Evolutionary conservation across 106 monocot species (phyloP).

Genomic region (Agapanthus africanus): DNA sequence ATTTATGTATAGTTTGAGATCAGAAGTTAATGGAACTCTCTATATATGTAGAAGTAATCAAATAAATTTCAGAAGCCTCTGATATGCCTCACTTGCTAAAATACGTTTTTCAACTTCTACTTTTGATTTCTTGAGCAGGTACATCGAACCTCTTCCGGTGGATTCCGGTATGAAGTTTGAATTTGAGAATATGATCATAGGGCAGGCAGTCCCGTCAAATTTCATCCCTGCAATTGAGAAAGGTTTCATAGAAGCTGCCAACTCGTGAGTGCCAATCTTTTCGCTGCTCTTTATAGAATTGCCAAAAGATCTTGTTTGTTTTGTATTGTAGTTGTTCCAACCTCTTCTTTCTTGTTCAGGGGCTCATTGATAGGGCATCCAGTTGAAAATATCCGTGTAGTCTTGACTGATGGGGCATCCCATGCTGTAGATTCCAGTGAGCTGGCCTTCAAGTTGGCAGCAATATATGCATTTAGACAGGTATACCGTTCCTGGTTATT

Average conservation of each 20-base stretch:
- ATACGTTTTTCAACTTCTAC: background rate
- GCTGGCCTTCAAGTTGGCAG: conserved; percentile 92
- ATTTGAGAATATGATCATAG: conserved; percentile 93
- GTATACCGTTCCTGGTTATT: too few species aligned
- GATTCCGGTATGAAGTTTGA: conserved; percentile 75
- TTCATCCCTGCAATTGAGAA: conserved; percentile 96
- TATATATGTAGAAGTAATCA: background rate
- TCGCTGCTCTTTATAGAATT: too few species aligned
- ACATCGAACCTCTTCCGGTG: conserved; percentile 82
- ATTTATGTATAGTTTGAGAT: background rate
- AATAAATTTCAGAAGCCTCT: background rate
- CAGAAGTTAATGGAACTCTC: background rate
- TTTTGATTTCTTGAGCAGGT: conserved; percentile 27
- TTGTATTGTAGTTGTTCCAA: background rate
- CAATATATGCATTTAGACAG: conserved; percentile 99
- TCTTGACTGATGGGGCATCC: conserved; percentile 90
- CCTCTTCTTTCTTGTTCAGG: conserved; percentile 21
- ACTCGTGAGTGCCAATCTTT: conserved; percentile 49
- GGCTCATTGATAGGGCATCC: conserved; percentile 95
- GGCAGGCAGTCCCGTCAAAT: conserved; percentile 76
- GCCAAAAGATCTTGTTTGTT: too few species aligned
- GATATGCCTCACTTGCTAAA: background rate
- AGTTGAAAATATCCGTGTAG: conserved; percentile 80
- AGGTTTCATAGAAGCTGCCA: conserved; percentile 89
- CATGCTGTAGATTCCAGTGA: conserved; percentile 98